Percentiles rank a stretch among this genome's conserved stretches.
These are phyloP conservation scores for Ascosphaera aggregata DNA, from an alignment of 2,329 filamentous ascomycete species.

Conservation along the genomic window DNA sequence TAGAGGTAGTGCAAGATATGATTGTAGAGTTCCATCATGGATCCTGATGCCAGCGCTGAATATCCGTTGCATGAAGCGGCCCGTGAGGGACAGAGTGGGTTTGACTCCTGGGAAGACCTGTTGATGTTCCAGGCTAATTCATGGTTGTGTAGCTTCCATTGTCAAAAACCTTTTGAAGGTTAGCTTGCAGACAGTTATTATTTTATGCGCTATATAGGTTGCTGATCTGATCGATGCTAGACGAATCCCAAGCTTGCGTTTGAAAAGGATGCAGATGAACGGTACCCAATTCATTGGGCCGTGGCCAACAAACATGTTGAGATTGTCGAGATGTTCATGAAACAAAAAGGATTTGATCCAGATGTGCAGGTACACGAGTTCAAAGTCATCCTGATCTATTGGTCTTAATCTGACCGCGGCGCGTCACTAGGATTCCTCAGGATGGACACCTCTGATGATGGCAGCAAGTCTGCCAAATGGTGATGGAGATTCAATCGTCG, in stretches of 20 bases:
- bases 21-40: conserved; percentile 14
- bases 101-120: background rate
- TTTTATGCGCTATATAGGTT: background rate
- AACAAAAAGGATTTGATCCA: conserved; percentile 53
- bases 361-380: conserved; percentile 43
- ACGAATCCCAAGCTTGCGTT: conserved; percentile 56
- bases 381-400: background rate
- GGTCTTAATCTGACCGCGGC: background rate
- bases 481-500: conserved; percentile 21
- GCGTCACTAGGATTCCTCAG: conserved; percentile 19
- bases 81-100: conserved; percentile 58
- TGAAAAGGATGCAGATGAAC: conserved; percentile 61
- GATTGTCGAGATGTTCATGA: conserved; percentile 49
- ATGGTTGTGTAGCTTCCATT: conserved; percentile 1
- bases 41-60: conserved; percentile 28
- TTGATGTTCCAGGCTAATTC: conserved; percentile 1
- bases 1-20: too few species aligned
- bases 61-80: conserved; percentile 75
- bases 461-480: conserved; percentile 23
- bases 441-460: conserved; percentile 29
- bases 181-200: conserved; percentile 10
- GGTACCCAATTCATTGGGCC: conserved; percentile 87
- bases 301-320: conserved; percentile 56
- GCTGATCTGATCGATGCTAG: conserved; percentile 18
- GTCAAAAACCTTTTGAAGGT: conserved; percentile 49